phyloP scores from a whole-genome alignment of 1,284 basidiomycete genomes.

The Microbotryomycetes sp. region DNA sequence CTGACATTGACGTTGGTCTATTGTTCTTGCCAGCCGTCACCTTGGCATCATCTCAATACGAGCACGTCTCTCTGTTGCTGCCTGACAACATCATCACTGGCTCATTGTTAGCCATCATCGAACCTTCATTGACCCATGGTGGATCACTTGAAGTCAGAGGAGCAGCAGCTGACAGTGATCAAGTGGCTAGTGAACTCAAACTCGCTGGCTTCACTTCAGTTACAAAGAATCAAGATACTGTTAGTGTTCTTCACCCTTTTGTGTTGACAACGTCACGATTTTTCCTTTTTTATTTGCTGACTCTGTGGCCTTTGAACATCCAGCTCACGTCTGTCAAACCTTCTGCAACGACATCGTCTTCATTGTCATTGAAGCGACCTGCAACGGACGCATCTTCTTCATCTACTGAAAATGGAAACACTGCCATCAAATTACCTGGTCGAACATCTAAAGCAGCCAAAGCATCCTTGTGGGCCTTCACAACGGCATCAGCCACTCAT shows the following conservation, averaged over 20 bases:
- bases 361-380: conserved; percentile 46
- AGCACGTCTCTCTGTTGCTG: conserved; percentile 25
- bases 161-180: conserved; percentile 16
- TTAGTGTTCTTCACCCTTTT: neutral
- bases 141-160: conserved; percentile 21
- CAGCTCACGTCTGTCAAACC: conserved; percentile 42
- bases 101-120: conserved; percentile 24
- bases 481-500: conserved; percentile 29
- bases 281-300: conserved; percentile 57
- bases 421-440: conserved; percentile 28
- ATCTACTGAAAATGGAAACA: neutral
- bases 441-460: conserved; percentile 53
- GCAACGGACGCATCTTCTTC: conserved; percentile 42
- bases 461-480: conserved; percentile 67
- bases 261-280: no score
- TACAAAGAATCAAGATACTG: conserved; percentile 4
- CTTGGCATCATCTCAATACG: conserved; percentile 15
- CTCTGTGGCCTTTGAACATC: conserved; percentile 49
- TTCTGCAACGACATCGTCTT: conserved; percentile 34
- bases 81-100: conserved; percentile 20
- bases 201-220: conserved; percentile 20
- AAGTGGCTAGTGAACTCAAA: conserved; percentile 21
- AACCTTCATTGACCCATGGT: conserved; percentile 23
- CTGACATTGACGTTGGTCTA: neutral
- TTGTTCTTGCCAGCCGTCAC: conserved; percentile 12